Evolutionary conservation across 1,139 yeast genomes (phyloP).

Genomic region (Citeromyces hawaiiensis): DNA sequence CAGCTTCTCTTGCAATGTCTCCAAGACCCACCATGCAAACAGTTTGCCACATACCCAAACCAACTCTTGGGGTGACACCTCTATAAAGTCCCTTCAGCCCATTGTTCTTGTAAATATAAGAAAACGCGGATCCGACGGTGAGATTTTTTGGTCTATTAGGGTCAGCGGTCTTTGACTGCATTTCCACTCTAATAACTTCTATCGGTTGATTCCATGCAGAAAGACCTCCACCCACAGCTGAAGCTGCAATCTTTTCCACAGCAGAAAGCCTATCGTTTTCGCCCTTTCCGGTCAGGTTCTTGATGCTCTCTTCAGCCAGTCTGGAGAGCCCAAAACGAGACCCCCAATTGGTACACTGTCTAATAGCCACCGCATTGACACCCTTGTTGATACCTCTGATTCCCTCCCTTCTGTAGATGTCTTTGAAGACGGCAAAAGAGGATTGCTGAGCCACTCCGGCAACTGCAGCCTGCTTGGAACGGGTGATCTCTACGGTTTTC

Average conservation of each 20-base stretch:
- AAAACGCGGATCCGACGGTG: constrained; percentile 66
- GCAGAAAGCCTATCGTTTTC: constrained; percentile 55
- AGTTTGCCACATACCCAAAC: constrained; percentile 96
- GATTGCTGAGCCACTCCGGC: constrained; percentile 61
- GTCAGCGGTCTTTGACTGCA: constrained; percentile 88
- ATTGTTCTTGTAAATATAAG: constrained; percentile 67
- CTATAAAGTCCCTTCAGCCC: constrained; percentile 88
- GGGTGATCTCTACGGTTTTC: constrained; percentile 95
- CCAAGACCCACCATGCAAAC: constrained; percentile 99
- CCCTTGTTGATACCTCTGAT: constrained; percentile 92
- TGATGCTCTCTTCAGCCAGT: constrained; percentile 78
- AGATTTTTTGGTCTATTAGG: constrained; percentile 93
- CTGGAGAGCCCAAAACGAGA: constrained; percentile 90
- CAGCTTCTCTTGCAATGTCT: constrained; percentile 68
- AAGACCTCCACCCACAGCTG: constrained; percentile 91
- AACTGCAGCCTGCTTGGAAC: constrained; percentile 55
- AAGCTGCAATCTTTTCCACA: constrained; percentile 71
- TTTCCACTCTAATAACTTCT: constrained; percentile 93
- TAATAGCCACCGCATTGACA: constrained; percentile 97
- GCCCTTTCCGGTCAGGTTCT: constrained; percentile 45
- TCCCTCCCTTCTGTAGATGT: constrained; percentile 76
- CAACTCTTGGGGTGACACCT: constrained; percentile 95
- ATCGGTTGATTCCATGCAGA: constrained; percentile 99
- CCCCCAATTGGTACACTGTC: constrained; percentile 99
- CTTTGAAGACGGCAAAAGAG: constrained; percentile 75